Base-by-base conservation (phyloP, 2,329 filamentous ascomycete genomes). In the Rhinocladiella similis region DNA sequence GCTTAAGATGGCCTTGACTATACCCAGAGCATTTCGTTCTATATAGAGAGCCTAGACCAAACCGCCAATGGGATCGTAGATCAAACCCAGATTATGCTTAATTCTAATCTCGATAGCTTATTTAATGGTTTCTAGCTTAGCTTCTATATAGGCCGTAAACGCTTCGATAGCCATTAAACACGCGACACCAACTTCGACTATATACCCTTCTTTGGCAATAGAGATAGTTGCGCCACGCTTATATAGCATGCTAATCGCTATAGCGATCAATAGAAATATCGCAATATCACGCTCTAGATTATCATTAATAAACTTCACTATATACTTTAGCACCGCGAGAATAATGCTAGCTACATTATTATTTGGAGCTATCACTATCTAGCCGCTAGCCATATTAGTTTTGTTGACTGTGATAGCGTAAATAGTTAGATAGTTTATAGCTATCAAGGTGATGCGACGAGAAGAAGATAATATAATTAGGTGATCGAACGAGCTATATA, bases 151-250 rank as follows among this genome's bases (percentile, higher is more conserved):
- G 33, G 60, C 60, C 13, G 60, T 58, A 53, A 58, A 63, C 7
- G 60, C 60, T n/a, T 58, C 60, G 2, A 58, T 58, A 10, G 60
- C 60, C 60, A 63, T 63, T 4, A 58, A 63, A 55, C 60, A 63
- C 12, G 60, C 60, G 22, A 63, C 60, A 16, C 60, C 60, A 5
- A 63, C 60, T 52, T 63, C 60, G 35, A 58, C 60, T 58, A 63
- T 63, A 46, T 58, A 63, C 10, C 60, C 60, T 19, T 58, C 60
- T 45, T 63, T 58, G 22, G 60, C 60, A 9, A 58, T 58, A 25
- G 60, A 63, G 38, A 63, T 63, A 52, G 60, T 63, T 7, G 60
- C 60, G 42, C 60, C 60, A 18, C 60, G 57, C 27, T 63, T 63
- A 52, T 57, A 63, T 10, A 63, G 52, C 47, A 56, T 58, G 45